Percentiles rank a stretch among this genome's conserved stretches.
These are phyloP conservation scores for Sugiyamaella valdiviana DNA, from an alignment of 805 yeast species.

Conservation along the genomic window DNA sequence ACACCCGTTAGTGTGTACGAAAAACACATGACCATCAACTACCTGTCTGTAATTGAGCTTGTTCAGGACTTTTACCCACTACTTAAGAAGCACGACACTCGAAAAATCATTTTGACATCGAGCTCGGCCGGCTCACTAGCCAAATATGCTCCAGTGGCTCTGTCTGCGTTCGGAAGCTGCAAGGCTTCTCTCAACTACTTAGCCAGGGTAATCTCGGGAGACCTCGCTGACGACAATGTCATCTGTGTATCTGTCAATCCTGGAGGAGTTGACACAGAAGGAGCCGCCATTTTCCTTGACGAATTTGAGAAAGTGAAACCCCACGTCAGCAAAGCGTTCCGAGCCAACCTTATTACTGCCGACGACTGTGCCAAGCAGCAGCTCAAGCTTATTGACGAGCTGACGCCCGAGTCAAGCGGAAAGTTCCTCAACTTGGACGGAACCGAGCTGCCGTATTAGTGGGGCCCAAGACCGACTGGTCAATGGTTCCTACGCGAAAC, in stretches of 20 bases:
- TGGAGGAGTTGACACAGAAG: conserved; percentile 35
- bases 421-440: conserved; percentile 4
- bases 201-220: conserved; percentile 26
- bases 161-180: conserved; percentile 33
- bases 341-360: neutral
- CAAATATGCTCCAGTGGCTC: conserved; percentile 16
- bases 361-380: conserved; percentile 1
- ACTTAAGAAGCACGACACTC: conserved; percentile 20
- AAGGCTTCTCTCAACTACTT: conserved; percentile 37
- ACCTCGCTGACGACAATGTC: conserved; percentile 26
- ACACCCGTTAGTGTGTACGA: conserved; percentile 7
- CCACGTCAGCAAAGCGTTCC: neutral
- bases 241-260: conserved; percentile 35
- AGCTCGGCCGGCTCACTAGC: conserved; percentile 27
- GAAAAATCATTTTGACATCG: conserved; percentile 29
- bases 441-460: conserved; percentile 1
- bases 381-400: conserved; percentile 1
- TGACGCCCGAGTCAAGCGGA: conserved; percentile 1
- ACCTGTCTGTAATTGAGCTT: conserved; percentile 24
- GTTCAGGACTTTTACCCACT: conserved; percentile 23
- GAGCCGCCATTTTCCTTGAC: neutral
- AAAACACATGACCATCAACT: conserved; percentile 22
- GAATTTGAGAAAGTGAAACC: neutral
- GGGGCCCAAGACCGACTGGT: too few relatives aligned
- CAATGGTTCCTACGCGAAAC: too few relatives aligned